Conservation (phyloP, 495 filamentous ascomycete genomes). For the Penicillium tannophilum region DNA sequence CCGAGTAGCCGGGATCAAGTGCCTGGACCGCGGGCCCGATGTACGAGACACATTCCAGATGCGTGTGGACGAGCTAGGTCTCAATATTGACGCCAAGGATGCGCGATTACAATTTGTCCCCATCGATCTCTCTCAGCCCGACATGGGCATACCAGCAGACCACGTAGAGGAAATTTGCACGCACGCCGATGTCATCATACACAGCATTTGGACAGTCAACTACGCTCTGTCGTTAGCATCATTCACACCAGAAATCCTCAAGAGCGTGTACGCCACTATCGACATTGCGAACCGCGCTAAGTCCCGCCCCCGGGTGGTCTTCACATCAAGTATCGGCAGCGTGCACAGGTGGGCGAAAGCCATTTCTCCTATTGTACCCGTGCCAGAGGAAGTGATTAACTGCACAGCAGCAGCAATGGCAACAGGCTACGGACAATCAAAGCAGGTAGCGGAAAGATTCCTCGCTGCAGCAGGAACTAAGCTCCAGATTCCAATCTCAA, state of each 20-base stretch:
- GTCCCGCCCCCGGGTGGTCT: conserved; percentile 48
- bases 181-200: conserved; percentile 52
- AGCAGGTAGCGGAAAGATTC: conserved; percentile 43
- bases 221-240: conserved; percentile 55
- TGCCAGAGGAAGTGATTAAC: conserved; percentile 49
- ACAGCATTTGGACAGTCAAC: conserved; percentile 63
- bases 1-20: conserved; percentile 17
- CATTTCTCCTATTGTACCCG: conserved; percentile 17
- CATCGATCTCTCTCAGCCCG: conserved; percentile 44
- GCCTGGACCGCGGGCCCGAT: conserved; percentile 13
- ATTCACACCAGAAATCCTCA: conserved; percentile 52
- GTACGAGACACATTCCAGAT: conserved; percentile 12
- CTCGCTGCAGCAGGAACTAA: conserved; percentile 46
- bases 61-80: conserved; percentile 11
- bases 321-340: conserved; percentile 51
- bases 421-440: conserved; percentile 49
- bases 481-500: conserved; percentile 41
- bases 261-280: conserved; percentile 49
- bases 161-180: conserved; percentile 36
- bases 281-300: conserved; percentile 47
- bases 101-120: conserved; percentile 14
- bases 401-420: conserved; percentile 34
- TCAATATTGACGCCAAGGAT: conserved; percentile 12
- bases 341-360: conserved; percentile 36
- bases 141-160: conserved; percentile 42